Evolutionary conservation across 2,329 filamentous ascomycete genomes (phyloP), one percentile per base, ranked within the genome.

Genomic region (Paraconiothyrium sp.): DNA sequence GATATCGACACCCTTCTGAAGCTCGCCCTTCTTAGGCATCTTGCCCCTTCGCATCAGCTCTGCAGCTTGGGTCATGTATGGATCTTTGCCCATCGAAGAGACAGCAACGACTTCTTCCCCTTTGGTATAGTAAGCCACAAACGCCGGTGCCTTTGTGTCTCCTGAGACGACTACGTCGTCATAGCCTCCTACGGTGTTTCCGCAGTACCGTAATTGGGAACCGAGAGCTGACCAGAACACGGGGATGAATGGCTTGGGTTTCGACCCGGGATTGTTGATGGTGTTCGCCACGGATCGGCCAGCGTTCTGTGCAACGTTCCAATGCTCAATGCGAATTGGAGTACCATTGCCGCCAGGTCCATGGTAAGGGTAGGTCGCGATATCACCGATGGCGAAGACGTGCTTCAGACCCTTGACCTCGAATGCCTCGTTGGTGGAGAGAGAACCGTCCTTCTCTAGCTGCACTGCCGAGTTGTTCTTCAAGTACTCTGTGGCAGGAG

Each of bases 171-270:
- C 85, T 4, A 97, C 74, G 70, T 96, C 93, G 75, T 99, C 95
- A 82, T 88, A 98, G 0, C 94, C 94, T 57, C 88, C 86, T 0
- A 84, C 81, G 0, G 94, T 93, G 81, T 94, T 95, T 13, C 95
- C 95, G 74, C 93, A 97, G 84, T 99, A 99, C 49, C 95, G 88
- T 71, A 99, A 80, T 81, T 99, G 95, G 6, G 89, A 86, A 5
- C 94, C 93, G 5, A 99, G 82, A 0, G 95, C 95, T 1, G 93
- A 97, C 95, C 95, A 99, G 84, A 99, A 99, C 54, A 99, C 87
- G 0, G 95, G 95, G 60, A 95, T 94, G 79, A 97, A 97, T 2
- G 87, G 84, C 70, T 91, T 89, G 0, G 89, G 84, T 64, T 85
- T 84, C 49, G 84, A 77, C 8, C 84, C 79, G 0, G 90, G 86